phyloP scores from a whole-genome alignment of 2,329 filamentous ascomycete species.

The Gaeumannomyces tritici region DNA sequence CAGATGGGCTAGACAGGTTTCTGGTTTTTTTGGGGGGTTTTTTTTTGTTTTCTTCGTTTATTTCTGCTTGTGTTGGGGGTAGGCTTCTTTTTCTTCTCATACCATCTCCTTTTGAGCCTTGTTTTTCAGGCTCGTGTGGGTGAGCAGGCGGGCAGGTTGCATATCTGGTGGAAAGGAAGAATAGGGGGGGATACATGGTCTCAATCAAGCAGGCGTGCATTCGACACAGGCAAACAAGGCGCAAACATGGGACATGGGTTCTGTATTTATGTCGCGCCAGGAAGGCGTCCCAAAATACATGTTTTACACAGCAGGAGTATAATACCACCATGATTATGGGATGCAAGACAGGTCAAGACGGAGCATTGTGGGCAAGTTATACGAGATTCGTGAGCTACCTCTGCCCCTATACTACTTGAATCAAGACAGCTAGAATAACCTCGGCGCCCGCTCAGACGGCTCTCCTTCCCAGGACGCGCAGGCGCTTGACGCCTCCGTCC shows the following conservation, averaged over 20 bases:
- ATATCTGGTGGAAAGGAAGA: neutral
- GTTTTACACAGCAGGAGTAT: neutral
- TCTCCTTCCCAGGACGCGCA: constrained; percentile 65
- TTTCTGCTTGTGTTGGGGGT: neutral
- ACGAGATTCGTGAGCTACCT: neutral
- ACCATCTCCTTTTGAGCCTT: neutral
- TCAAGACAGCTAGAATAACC: neutral
- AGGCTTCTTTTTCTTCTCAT: neutral
- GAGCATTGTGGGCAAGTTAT: too few species aligned
- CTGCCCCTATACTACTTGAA: neutral
- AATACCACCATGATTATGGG: too few species aligned
- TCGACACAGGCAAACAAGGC: neutral
- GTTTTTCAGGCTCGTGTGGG: neutral
- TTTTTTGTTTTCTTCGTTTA: neutral
- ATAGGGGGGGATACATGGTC: neutral
- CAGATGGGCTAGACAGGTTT: neutral
- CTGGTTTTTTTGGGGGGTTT: neutral
- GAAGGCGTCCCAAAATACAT: neutral
- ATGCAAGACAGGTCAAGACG: too few species aligned
- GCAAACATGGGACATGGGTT: too few species aligned
- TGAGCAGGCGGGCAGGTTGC: neutral
- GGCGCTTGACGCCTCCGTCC: constrained; percentile 83
- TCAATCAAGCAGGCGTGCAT: neutral
- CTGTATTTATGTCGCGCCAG: too few species aligned
- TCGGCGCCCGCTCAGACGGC: constrained; percentile 17